Evolutionary conservation across 2,329 filamentous ascomycete species (phyloP), one percentile per base, ranked within the genome.

Genomic region (Xylaria polymorpha): DNA sequence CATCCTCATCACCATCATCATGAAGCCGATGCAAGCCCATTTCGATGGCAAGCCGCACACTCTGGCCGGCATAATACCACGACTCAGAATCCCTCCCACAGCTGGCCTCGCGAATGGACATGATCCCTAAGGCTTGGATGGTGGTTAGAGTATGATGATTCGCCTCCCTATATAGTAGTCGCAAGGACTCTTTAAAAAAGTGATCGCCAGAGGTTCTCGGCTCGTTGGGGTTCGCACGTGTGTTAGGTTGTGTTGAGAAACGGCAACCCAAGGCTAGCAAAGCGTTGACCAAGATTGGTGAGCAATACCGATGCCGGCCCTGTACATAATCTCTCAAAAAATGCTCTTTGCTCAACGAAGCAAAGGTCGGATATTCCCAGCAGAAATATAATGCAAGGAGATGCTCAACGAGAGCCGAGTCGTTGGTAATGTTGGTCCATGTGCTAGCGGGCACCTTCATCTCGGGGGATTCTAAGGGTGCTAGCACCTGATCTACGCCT

Each of bases 301-400:
- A 92, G 80, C 91, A 93, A 78, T 90, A 92, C 39, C 90, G 86
- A 56, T 85, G 83, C 20, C 86, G 82, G 1, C 89, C 90, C 10
- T 85, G 83, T 44, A 83, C 80, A 74, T 92, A 92, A 77, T 93
- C 91, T 61, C 84, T 84, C 67, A 91, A 81, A 74, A 93, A 93
- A 74, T 91, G 87, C 73, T 92, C 89, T 75, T 91, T 90, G 75
- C 89, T 92, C 53, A 94, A 85, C 2, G 91, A 88, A 3, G 90
- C 88, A 79, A 92, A 93, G 14, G 91, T 93, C 2, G 91, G 90
- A 77, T 94, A 92, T 72, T 91, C 88, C 87, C 91, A 93, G 81
- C 90, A 91, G 72, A 93, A 93, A 79, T 92, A 93, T 39, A 92
- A 81, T 0, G 86, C 84, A 61, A 92, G 80, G 10, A 92, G 82